A percentile compares a stretch with the other conserved stretches of the same genome.
Evolutionary conservation across 176 grass and related monocot species (phyloP).

Genomic region (Rhynchospora breviuscula): DNA sequence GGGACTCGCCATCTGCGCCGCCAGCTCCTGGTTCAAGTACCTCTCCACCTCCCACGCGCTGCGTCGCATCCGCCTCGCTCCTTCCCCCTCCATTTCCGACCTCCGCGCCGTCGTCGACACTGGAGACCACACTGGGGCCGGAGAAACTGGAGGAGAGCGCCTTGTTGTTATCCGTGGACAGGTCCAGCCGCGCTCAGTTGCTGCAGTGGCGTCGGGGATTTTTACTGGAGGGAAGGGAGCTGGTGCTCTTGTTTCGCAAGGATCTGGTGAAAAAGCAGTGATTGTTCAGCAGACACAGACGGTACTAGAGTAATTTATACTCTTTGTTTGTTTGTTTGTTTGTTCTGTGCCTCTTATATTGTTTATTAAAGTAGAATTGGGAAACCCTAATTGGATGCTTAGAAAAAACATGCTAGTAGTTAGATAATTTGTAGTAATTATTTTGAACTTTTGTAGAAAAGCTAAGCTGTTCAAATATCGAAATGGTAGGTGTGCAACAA

Average conservation of each 20-base stretch:
- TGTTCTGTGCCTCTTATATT: conserved; percentile 1
- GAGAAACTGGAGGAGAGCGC: background rate
- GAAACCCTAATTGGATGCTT: background rate
- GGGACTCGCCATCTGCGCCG: conserved; percentile 46
- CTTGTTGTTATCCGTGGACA: conserved; percentile 54
- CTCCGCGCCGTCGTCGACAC: conserved; percentile 45
- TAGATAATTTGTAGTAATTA: background rate
- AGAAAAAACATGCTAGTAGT: background rate
- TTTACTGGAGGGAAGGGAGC: background rate
- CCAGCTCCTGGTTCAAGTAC: conserved; percentile 65
- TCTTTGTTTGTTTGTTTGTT: background rate
- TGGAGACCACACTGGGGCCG: background rate
- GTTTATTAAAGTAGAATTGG: conserved; percentile 7
- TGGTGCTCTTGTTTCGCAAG: conserved; percentile 34
- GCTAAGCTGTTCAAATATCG: background rate
- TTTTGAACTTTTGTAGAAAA: background rate
- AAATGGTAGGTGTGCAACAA: background rate
- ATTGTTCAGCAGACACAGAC: conserved; percentile 56
- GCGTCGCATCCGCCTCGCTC: conserved; percentile 52
- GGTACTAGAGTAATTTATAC: conserved; percentile 32
- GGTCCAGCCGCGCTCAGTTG: conserved; percentile 34
- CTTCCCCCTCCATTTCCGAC: conserved; percentile 39
- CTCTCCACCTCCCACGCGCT: conserved; percentile 45
- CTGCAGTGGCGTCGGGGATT: background rate
- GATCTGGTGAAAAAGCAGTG: conserved; percentile 53